Conservation (phyloP, 1,284 basidiomycete species). For the Austropuccinia psidii region DNA sequence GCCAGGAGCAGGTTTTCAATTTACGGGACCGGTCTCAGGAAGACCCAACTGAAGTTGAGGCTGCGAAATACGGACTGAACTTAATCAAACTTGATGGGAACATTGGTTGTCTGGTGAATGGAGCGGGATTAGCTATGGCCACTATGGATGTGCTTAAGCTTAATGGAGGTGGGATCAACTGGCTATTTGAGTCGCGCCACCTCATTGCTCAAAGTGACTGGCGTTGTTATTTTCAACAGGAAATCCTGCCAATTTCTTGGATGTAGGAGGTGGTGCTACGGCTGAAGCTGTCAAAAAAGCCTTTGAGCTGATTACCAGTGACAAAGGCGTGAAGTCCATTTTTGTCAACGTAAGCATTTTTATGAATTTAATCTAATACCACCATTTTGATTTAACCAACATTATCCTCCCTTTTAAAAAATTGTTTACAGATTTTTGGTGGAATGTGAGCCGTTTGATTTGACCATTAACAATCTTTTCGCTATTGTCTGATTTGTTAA, state of each 20-base stretch:
- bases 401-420: neutral
- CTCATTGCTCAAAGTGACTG: slow-evolving; percentile 34
- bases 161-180: slow-evolving; percentile 60
- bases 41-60: slow-evolving; percentile 89
- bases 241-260: slow-evolving; percentile 95
- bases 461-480: slow-evolving; percentile 48
- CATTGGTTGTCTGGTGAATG: slow-evolving; percentile 97
- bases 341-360: slow-evolving; percentile 68
- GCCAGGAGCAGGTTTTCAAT: slow-evolving; percentile 81
- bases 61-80: slow-evolving; percentile 71
- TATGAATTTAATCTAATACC: neutral
- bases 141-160: slow-evolving; percentile 98
- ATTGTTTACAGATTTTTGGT: slow-evolving; percentile 42
- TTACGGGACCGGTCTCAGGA: slow-evolving; percentile 91
- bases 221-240: neutral
- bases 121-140: slow-evolving; percentile 98
- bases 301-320: slow-evolving; percentile 85
- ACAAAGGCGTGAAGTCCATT: slow-evolving; percentile 91
- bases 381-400: neutral
- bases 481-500: slow-evolving; percentile 37
- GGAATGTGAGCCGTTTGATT: slow-evolving; percentile 42
- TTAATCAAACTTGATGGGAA: slow-evolving; percentile 99
- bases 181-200: neutral
- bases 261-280: slow-evolving; percentile 95
- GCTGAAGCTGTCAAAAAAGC: slow-evolving; percentile 99